Percentiles rank a stretch among this genome's conserved stretches.
phyloP scores from a whole-genome alignment of 768 basidiomycete genomes.

The Suillus ampliporus region DNA sequence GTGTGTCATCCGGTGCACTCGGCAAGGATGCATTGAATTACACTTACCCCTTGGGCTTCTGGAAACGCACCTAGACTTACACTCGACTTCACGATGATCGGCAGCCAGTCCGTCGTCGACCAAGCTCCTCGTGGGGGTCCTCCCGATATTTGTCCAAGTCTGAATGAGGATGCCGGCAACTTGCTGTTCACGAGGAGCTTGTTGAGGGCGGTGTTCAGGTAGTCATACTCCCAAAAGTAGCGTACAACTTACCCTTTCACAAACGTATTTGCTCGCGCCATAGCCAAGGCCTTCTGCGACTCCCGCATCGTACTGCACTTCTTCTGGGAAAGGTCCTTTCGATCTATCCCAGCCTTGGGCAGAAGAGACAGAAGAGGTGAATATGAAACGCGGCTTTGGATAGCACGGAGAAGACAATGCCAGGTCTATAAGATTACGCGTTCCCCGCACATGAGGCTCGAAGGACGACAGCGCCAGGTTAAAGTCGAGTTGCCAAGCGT shows the following conservation, averaged over 20 bases:
- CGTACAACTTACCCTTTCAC: conserved; percentile 40
- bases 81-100: conserved; percentile 45
- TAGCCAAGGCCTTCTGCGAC: conserved; percentile 50
- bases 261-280: conserved; percentile 51
- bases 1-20: background rate
- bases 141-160: conserved; percentile 54
- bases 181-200: conserved; percentile 47
- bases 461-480: conserved; percentile 48
- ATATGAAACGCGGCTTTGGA: conserved; percentile 40
- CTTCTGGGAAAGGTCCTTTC: conserved; percentile 42
- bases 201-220: too few species aligned
- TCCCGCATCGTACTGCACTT: conserved; percentile 34
- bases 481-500: conserved; percentile 53
- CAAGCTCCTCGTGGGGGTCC: conserved; percentile 46
- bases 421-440: conserved; percentile 42
- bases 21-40: too few species aligned
- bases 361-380: conserved; percentile 47
- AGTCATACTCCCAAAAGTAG: background rate
- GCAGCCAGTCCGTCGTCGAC: conserved; percentile 53
- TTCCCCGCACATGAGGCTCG: conserved; percentile 45
- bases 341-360: conserved; percentile 36
- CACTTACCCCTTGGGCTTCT: conserved; percentile 29
- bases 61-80: conserved; percentile 31
- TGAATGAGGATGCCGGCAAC: conserved; percentile 41
- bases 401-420: conserved; percentile 34